A percentile compares a stretch with the other conserved stretches of the same genome.
phyloP scores from a whole-genome alignment of 2,329 filamentous ascomycete genomes.

The Nemania bipapillata region DNA sequence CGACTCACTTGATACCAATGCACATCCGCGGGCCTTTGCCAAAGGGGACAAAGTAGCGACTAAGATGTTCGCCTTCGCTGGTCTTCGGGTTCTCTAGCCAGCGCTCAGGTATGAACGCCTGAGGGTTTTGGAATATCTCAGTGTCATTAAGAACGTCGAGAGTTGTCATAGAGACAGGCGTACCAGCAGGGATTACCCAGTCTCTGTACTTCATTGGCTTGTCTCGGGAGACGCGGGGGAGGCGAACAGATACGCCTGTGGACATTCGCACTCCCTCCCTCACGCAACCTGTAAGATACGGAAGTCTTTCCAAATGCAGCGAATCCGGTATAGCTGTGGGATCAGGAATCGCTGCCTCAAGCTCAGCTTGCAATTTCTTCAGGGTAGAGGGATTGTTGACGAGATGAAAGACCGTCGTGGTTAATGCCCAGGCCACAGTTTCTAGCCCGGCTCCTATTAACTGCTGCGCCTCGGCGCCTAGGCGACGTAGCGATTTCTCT shows the following conservation, averaged over 20 bases:
- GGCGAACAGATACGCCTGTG: constrained; percentile 25
- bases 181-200: constrained; percentile 24
- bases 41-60: constrained; percentile 26
- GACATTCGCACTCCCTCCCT: constrained; percentile 25
- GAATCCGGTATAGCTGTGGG: constrained; percentile 16
- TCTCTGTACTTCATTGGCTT: constrained; percentile 22
- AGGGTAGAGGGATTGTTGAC: constrained; percentile 16
- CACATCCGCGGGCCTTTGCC: constrained; percentile 27
- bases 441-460: constrained; percentile 26
- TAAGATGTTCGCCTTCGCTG: constrained; percentile 13
- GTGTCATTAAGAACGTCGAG: constrained; percentile 21
- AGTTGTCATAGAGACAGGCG: constrained; percentile 24
- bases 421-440: constrained; percentile 25
- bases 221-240: constrained; percentile 22
- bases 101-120: constrained; percentile 12
- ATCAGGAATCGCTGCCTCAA: constrained; percentile 18
- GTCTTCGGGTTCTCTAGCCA: constrained; percentile 24
- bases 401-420: constrained; percentile 26
- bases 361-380: constrained; percentile 22
- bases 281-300: constrained; percentile 23
- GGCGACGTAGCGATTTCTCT: constrained; percentile 18
- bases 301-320: constrained; percentile 21
- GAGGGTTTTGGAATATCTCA: constrained; percentile 10
- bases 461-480: constrained; percentile 24
- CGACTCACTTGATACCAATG: constrained; percentile 23